These are phyloP conservation scores for Kodamaea leandrae DNA, from an alignment of 805 yeast genomes.

Conservation along the genomic window DNA sequence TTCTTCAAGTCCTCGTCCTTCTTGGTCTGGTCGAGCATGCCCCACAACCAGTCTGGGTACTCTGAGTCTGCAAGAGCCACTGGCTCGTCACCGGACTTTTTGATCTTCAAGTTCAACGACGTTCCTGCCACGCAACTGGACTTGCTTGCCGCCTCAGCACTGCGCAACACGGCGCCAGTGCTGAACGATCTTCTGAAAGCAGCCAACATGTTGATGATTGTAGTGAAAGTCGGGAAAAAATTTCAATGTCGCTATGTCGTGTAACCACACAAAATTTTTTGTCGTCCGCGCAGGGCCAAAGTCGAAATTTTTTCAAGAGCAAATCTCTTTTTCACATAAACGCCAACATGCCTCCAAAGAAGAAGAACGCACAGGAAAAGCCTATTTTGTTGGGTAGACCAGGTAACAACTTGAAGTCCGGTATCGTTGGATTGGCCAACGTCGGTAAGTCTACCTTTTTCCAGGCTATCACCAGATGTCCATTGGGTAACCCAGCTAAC, in stretches of 20 bases:
- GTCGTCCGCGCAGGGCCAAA: not conserved
- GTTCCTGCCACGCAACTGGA: slow-evolving; percentile 74
- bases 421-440: slow-evolving; percentile 93
- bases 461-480: slow-evolving; percentile 93
- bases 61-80: slow-evolving; percentile 84
- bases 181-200: slow-evolving; percentile 8
- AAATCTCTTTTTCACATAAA: not conserved
- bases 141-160: slow-evolving; percentile 12
- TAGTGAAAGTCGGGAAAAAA: too few relatives aligned
- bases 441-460: slow-evolving; percentile 97
- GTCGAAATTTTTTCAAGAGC: slow-evolving; percentile 1
- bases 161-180: slow-evolving; percentile 2
- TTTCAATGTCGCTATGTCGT: slow-evolving; percentile 4
- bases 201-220: slow-evolving; percentile 5
- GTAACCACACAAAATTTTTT: slow-evolving; percentile 4
- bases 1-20: slow-evolving; percentile 54
- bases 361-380: slow-evolving; percentile 59
- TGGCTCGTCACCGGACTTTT: slow-evolving; percentile 81
- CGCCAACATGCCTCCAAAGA: slow-evolving; percentile 69
- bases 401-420: slow-evolving; percentile 48
- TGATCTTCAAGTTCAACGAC: slow-evolving; percentile 64
- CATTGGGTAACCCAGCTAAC: slow-evolving; percentile 94
- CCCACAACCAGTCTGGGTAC: slow-evolving; percentile 96
- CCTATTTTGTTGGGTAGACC: slow-evolving; percentile 83
- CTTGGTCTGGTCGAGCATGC: slow-evolving; percentile 64